Percentiles rank a stretch among this genome's conserved stretches.
phyloP scores from a whole-genome alignment of 148 eudicot species.

The Nepenthes mirabilis region DNA sequence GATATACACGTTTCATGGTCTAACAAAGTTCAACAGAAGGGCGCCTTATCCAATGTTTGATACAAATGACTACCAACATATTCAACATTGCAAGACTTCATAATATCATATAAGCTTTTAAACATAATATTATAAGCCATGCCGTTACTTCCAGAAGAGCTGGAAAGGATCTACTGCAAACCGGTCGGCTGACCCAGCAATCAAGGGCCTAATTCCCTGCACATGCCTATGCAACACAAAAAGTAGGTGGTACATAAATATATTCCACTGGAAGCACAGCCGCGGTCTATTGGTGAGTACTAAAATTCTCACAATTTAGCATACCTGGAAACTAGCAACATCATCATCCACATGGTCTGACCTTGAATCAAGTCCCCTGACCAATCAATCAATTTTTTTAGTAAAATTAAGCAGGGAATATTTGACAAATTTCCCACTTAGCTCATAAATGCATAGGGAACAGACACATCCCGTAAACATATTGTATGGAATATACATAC shows the following conservation, averaged over 20 bases:
- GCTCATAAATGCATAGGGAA: background rate
- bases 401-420: conserved; percentile 2
- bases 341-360: conserved; percentile 70
- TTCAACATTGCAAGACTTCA: too few species aligned
- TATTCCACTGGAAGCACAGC: background rate
- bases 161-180: too few species aligned
- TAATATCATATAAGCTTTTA: too few species aligned
- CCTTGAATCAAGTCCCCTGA: conserved; percentile 85
- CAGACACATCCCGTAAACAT: background rate
- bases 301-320: background rate
- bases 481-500: conserved; percentile 29
- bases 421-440: background rate
- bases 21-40: too few species aligned
- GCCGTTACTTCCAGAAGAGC: too few species aligned
- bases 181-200: too few species aligned
- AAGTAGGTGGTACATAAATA: background rate
- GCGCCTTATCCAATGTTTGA: too few species aligned
- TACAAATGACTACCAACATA: too few species aligned
- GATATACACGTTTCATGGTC: too few species aligned
- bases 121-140: too few species aligned
- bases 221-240: too few species aligned
- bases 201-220: too few species aligned
- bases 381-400: conserved; percentile 13
- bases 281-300: background rate
- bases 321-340: conserved; percentile 65